Evolutionary conservation across 176 grass and related monocot genomes (phyloP).

Genomic region (Aegilops bicornis): DNA sequence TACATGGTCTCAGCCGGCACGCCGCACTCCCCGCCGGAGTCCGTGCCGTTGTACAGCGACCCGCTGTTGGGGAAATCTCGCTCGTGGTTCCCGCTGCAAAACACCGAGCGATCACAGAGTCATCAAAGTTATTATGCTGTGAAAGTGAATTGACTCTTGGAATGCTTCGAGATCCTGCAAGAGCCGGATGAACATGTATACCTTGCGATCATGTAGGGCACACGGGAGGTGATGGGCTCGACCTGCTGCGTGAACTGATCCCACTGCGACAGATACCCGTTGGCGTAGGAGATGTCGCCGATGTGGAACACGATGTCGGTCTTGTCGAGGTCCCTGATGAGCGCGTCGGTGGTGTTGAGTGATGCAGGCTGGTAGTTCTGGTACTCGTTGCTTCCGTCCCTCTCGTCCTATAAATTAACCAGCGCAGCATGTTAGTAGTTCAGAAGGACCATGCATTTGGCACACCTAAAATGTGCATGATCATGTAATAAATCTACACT

Average conservation of each 20-base stretch:
- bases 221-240: slow-evolving; percentile 66
- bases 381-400: slow-evolving; percentile 87
- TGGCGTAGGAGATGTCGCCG: slow-evolving; percentile 81
- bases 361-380: slow-evolving; percentile 78
- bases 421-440: neutral
- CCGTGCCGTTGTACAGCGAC: slow-evolving; percentile 63
- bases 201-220: slow-evolving; percentile 95
- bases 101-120: no score
- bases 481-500: no score
- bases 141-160: neutral
- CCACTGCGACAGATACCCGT: slow-evolving; percentile 94
- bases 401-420: slow-evolving; percentile 62
- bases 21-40: slow-evolving; percentile 91
- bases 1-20: slow-evolving; percentile 82
- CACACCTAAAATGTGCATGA: no score
- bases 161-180: neutral
- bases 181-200: neutral
- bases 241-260: slow-evolving; percentile 96
- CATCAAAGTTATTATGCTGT: no score
- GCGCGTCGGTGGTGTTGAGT: slow-evolving; percentile 76
- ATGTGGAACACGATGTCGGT: slow-evolving; percentile 88
- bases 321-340: slow-evolving; percentile 77
- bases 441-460: neutral
- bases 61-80: slow-evolving; percentile 73
- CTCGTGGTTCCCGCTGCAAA: slow-evolving; percentile 96